These are phyloP conservation scores for Gymnopus androsaceus DNA, from an alignment of 1,284 basidiomycete genomes.

Conservation along the genomic window DNA sequence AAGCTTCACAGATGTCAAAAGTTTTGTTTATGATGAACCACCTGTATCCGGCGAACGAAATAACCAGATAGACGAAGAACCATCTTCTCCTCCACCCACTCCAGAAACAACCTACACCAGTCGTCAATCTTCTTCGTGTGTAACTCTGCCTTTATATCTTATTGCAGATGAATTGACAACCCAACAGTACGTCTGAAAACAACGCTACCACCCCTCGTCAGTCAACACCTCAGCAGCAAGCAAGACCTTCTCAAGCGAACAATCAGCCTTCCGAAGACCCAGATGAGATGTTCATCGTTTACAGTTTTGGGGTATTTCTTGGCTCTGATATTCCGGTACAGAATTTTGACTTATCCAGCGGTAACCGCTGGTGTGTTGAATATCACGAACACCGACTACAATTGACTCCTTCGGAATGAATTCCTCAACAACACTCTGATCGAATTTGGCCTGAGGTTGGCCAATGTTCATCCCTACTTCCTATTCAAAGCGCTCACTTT, in stretches of 20 bases:
- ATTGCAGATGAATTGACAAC: no score
- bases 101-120: no score
- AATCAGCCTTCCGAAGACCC: conserved; percentile 68
- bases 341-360: conserved; percentile 67
- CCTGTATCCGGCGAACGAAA: no score
- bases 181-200: no score
- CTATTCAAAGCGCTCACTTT: conserved; percentile 3
- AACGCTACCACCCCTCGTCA: no score
- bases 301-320: no score
- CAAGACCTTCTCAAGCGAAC: conserved; percentile 25
- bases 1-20: no score
- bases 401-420: conserved; percentile 74
- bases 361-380: conserved; percentile 74
- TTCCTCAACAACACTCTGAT: conserved; percentile 96
- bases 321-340: conserved; percentile 51
- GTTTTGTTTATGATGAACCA: no score
- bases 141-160: no score
- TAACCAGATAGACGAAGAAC: no score
- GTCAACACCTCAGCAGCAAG: conserved; percentile 27
- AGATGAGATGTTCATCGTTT: conserved; percentile 6
- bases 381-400: conserved; percentile 79
- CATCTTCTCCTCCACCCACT: no score
- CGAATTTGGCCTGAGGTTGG: conserved; percentile 95
- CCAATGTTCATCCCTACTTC: conserved; percentile 29
- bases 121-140: no score